Base-by-base conservation (phyloP, 2,329 filamentous ascomycete genomes). In the Talaromyces albobiverticillius region DNA sequence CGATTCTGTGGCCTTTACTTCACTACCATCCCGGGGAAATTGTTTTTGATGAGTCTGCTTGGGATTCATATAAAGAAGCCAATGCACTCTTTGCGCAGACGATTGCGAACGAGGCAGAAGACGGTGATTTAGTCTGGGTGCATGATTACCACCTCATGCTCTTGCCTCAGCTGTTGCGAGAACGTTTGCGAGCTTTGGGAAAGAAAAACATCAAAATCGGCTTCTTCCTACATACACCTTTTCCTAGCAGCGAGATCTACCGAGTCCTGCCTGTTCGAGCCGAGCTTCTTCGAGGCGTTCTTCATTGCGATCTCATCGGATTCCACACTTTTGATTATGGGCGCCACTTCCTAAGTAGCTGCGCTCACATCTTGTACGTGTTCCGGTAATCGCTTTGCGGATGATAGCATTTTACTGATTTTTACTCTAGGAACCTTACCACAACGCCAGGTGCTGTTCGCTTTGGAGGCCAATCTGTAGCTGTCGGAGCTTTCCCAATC, bases 311-410 rank as follows among this genome's bases (percentile, higher is more conserved):
- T 69, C 78, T 99, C 56, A 90, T 97, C 67, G 94, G 94, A 29
- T 97, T 99, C 79, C 94, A 99, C 74, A 99, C 94, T 25, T 97
- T 96, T 76, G 93, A 97, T 75, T 99, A 99, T 67, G 93, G 92
- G n/a, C 84, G 94, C 50, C 94, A 99, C 74, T 99, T 97, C 76
- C 76, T 99, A 61, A 96, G 91, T 76, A 93, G 89, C 68, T 97
- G 94, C 76, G 93, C 91, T n/a, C 87, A 93, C 60, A 94, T 97
- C 61, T 80, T 96, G 79, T 88, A 78, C 70, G 82, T 72, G 29
- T 25, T 8, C 13, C 16, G 11, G 4, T 20, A 11, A 22, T 16
- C 23, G 18, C n/a, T 55, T 47, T 48, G 32, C 3, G 16, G 6
- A 6, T 36, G 11, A 60, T 13, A 18, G 20, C 48, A 50, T 36